Evolutionary conservation across 1,284 basidiomycete species (phyloP).

Genomic region (Volvariella volvacea): DNA sequence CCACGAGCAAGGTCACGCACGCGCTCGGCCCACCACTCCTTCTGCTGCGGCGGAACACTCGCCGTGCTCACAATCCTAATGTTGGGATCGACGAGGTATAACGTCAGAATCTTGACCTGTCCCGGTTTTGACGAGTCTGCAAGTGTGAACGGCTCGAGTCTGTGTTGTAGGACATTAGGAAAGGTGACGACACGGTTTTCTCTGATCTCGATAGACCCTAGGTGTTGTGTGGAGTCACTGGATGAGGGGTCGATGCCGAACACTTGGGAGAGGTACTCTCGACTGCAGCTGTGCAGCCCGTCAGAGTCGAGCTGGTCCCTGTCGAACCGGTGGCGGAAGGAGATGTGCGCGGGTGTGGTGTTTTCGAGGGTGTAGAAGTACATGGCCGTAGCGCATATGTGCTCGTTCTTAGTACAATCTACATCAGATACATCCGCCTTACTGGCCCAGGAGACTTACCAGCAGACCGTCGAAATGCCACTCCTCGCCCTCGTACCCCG

Average conservation of each 20-base stretch:
- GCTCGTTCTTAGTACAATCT: slow-evolving; percentile 23
- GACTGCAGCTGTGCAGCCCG: slow-evolving; percentile 16
- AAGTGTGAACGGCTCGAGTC: slow-evolving; percentile 32
- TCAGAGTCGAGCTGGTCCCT: slow-evolving; percentile 1
- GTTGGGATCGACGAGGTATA: slow-evolving; percentile 37
- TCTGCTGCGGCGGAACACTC: slow-evolving; percentile 30
- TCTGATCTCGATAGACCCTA: slow-evolving; percentile 23
- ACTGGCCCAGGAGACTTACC: slow-evolving; percentile 12
- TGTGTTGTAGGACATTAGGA: slow-evolving; percentile 37
- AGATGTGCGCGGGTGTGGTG: slow-evolving; percentile 16
- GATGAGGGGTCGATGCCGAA: slow-evolving; percentile 13
- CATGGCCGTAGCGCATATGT: slow-evolving; percentile 34
- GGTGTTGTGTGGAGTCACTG: slow-evolving; percentile 16
- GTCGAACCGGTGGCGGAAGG: slow-evolving; percentile 18
- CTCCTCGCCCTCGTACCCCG: slow-evolving; percentile 24
- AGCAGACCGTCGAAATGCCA: slow-evolving; percentile 33
- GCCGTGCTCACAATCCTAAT: slow-evolving; percentile 24
- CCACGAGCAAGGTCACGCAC: too few species aligned
- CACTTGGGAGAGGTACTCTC: slow-evolving; percentile 21
- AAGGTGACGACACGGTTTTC: slow-evolving; percentile 29
- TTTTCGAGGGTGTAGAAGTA: slow-evolving; percentile 25
- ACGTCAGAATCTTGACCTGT: slow-evolving; percentile 33
- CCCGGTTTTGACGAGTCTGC: slow-evolving; percentile 30
- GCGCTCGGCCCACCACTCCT: slow-evolving; percentile 20
- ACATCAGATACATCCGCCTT: not conserved